Percentiles rank a stretch among this genome's conserved stretches.
Evolutionary conservation across 208 protist genomes (phyloP).

Genomic region (Leptomonas seymouri): DNA sequence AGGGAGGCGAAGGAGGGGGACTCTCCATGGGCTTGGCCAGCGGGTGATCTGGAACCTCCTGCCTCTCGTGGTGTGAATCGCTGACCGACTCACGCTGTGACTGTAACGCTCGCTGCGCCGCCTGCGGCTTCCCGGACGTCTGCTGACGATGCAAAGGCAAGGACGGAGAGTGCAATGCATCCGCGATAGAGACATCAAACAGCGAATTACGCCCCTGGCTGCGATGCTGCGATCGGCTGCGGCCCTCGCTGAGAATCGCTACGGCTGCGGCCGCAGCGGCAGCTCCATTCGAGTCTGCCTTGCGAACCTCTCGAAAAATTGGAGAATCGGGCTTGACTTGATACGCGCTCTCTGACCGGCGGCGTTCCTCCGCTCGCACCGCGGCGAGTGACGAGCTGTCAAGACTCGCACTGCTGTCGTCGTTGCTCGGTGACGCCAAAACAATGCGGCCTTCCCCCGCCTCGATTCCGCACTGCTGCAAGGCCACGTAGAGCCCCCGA

Average conservation of each 20-base stretch:
- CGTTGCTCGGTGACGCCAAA: neutral
- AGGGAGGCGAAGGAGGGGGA: neutral
- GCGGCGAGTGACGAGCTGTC: slow-evolving; percentile 2
- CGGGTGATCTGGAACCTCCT: neutral
- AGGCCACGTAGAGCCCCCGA: slow-evolving; percentile 67
- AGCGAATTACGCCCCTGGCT: slow-evolving; percentile 3
- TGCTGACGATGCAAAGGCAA: slow-evolving; percentile 9
- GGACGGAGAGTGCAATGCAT: neutral
- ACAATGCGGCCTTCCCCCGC: slow-evolving; percentile 28
- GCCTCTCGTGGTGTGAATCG: neutral
- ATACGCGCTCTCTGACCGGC: neutral
- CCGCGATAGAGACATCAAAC: neutral
- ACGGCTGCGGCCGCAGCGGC: slow-evolving; percentile 15
- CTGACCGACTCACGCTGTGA: neutral
- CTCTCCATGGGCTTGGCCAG: neutral
- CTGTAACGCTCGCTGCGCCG: neutral
- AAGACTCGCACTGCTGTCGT: slow-evolving; percentile 15
- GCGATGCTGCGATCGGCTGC: slow-evolving; percentile 11
- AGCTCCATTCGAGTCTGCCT: slow-evolving; percentile 14
- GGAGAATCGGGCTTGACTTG: neutral
- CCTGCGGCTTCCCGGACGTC: neutral
- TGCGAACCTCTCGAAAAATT: slow-evolving; percentile 1
- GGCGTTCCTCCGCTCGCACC: slow-evolving; percentile 10
- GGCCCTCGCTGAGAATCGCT: slow-evolving; percentile 23
- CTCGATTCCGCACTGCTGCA: slow-evolving; percentile 45